Evolutionary conservation across 352 stramenopile species (phyloP).

Genomic region (Phytophthora kernoviae): DNA sequence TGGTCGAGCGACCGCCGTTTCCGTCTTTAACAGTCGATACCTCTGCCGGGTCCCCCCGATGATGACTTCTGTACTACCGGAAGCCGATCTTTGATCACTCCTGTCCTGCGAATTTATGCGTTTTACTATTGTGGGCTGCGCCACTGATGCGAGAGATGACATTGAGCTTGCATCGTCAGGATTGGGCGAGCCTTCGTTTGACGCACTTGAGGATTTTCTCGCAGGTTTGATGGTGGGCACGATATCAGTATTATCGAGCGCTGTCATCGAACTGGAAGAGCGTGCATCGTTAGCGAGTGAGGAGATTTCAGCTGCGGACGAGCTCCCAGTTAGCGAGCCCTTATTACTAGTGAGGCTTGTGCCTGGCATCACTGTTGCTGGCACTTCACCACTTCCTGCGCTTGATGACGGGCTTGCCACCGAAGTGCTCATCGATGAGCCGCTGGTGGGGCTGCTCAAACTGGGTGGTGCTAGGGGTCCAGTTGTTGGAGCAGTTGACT

Average conservation of each 20-base stretch:
- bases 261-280: slow-evolving; percentile 10
- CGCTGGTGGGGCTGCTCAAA: slow-evolving; percentile 5
- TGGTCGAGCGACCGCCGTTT: slow-evolving; percentile 1
- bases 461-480: not conserved
- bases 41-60: slow-evolving; percentile 7
- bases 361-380: slow-evolving; percentile 5
- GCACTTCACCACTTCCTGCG: slow-evolving; percentile 1
- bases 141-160: slow-evolving; percentile 9
- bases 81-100: slow-evolving; percentile 2
- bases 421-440: slow-evolving; percentile 2
- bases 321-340: not conserved
- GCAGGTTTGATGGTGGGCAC: slow-evolving; percentile 9
- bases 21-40: slow-evolving; percentile 13
- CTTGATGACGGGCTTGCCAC: not conserved
- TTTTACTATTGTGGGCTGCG: slow-evolving; percentile 3
- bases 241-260: slow-evolving; percentile 4
- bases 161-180: slow-evolving; percentile 9
- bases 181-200: not conserved
- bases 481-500: slow-evolving; percentile 3
- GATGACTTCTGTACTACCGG: slow-evolving; percentile 10
- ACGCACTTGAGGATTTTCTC: slow-evolving; percentile 8
- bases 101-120: slow-evolving; percentile 1
- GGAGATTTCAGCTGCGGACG: slow-evolving; percentile 6
- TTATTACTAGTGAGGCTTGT: slow-evolving; percentile 1
- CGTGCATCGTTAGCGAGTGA: slow-evolving; percentile 1